Conservation (phyloP, 1,284 basidiomycete genomes). For the Naganishia albida region DNA sequence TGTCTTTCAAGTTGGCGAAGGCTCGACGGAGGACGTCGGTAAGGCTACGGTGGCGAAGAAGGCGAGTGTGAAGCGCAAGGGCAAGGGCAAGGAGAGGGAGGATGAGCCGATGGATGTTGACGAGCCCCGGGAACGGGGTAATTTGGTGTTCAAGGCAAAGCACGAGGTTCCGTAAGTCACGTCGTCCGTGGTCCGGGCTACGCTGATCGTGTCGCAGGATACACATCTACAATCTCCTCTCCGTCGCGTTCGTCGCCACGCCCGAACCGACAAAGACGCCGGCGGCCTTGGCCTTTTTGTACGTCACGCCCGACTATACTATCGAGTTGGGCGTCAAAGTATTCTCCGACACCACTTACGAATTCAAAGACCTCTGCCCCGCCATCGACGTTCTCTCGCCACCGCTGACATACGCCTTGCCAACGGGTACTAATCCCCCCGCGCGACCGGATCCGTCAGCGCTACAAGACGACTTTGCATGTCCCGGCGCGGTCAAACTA, state of each 20-base stretch:
- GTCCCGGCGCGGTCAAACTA: slow-evolving; percentile 45
- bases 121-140: neutral
- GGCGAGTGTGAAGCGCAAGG: slow-evolving; percentile 12
- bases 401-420: slow-evolving; percentile 47
- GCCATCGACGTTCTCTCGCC: slow-evolving; percentile 60
- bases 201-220: slow-evolving; percentile 57
- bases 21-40: slow-evolving; percentile 35
- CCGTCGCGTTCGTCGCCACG: slow-evolving; percentile 65
- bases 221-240: slow-evolving; percentile 72
- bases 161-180: slow-evolving; percentile 52
- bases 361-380: slow-evolving; percentile 41
- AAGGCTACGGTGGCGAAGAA: slow-evolving; percentile 14
- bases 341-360: slow-evolving; percentile 63
- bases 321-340: slow-evolving; percentile 66
- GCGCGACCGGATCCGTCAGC: slow-evolving; percentile 41
- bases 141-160: slow-evolving; percentile 44
- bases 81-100: slow-evolving; percentile 6
- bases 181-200: neutral
- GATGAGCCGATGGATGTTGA: slow-evolving; percentile 26
- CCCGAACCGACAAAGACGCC: slow-evolving; percentile 35
- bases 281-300: slow-evolving; percentile 66
- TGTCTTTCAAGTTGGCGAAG: slow-evolving; percentile 44
- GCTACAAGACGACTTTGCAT: slow-evolving; percentile 41
- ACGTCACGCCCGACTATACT: slow-evolving; percentile 44
- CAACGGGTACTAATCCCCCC: slow-evolving; percentile 41